Evolutionary conservation across 306 rosid species (phyloP).

Genomic region (Vachellia collinsii): DNA sequence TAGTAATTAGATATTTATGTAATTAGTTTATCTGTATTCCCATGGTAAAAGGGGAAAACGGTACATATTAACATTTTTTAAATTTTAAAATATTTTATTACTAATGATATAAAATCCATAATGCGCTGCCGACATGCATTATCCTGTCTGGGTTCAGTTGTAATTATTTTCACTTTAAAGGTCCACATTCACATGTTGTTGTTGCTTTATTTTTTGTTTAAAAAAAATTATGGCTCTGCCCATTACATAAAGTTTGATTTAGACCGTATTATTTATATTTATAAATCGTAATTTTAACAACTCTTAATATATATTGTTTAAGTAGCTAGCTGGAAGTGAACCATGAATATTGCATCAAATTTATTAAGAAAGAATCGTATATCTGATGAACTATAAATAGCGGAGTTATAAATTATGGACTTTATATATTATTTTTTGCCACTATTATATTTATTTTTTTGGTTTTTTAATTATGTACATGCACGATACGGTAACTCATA

Average conservation of each 20-base stretch:
- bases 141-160: neutral
- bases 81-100: neutral
- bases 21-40: neutral
- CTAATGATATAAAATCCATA: neutral
- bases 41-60: neutral
- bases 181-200: neutral
- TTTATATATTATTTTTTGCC: too few relatives aligned
- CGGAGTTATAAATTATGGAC: too few relatives aligned
- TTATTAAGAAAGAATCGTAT: neutral
- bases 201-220: neutral
- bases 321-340: neutral
- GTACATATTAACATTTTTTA: neutral
- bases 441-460: too few relatives aligned
- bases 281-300: too few relatives aligned
- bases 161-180: too few relatives aligned
- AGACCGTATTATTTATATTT: too few relatives aligned
- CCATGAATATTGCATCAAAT: neutral
- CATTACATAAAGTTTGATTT: neutral
- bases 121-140: neutral
- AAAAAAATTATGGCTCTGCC: too few relatives aligned
- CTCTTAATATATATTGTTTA: too few relatives aligned
- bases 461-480: too few relatives aligned
- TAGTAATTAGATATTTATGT: neutral
- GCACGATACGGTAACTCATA: too few relatives aligned
- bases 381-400: too few relatives aligned